Base-by-base conservation (phyloP, 1,284 basidiomycete species). In the Cutaneotrichosporon sp. region DNA sequence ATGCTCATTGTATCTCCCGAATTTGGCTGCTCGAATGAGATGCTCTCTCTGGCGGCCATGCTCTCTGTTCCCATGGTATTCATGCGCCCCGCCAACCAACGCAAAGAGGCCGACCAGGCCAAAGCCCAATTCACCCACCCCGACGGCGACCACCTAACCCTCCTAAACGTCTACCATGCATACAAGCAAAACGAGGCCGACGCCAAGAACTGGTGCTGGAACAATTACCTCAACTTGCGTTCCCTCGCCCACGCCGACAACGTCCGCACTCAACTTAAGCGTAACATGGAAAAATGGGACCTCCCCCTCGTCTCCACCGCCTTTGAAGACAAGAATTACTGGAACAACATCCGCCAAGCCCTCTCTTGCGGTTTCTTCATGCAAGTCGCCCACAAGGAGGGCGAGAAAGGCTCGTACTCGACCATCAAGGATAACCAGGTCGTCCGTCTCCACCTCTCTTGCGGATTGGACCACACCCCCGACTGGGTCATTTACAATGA, bases 401-500 rank as follows among this genome's bases (percentile, higher is more conserved):
- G 92, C n/a, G 90, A 92, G 73, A 93, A 92, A 82, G 87, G 87
- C 3, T 85, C 83, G 64, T 95, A 95, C 78, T 75, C 88, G 69
- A 98, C 94, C 0, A 88, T 97, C 69, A 98, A 97, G 82, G 94
- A 98, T 77, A 92, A 95, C 74, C 72, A 92, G 88, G 86, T 91
- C 49, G 95, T 98, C 8, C 84, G 84, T n/a, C 83, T 98, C n/a
- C 96, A 99, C 78, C 92, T 96, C 7, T 92, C 90, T 6, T 96
- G 92, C 68, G 93, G 95, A 32, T 83, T 99, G 56, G 92, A 97
- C 70, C 87, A 87, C n/a, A 89, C 89, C 64, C 94, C 96, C 0
- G 95, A 98, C 74, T 99, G 94, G 92, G 92, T 98, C 16, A 81
- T 97, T 49, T 99, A 97, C 85, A 97, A 99, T 78, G 97, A 97